Evolutionary conservation across 805 yeast genomes (phyloP), one percentile per base, ranked within the genome.

Genomic region (Lachancea sp.): DNA sequence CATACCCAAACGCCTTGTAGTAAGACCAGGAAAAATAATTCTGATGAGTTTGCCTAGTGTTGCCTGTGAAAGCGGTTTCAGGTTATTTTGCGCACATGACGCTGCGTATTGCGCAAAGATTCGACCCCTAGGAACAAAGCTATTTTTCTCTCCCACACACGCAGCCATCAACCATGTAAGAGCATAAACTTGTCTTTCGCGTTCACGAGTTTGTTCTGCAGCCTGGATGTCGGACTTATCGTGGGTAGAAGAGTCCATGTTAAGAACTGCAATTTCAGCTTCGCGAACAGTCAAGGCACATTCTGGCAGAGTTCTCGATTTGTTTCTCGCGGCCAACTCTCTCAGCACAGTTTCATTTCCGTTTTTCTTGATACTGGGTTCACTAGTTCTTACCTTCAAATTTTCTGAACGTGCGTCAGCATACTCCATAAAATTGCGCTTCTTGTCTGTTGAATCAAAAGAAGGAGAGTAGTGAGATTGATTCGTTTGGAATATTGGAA

Each of bases 1-100:
- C 61, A 81, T 78, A 1, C 96, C 96, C 43, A 88, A 68, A 44
- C 96, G 72, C 51, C 95, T 74, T 0, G 93, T 84, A 26, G 80
- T 78, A 49, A 86, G 68, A 44, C 70, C 69, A 0, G 95, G 93
- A 54, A 75, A 83, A 3, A 78, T 63, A 3, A 81, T 68, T 47
- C 81, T 71, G 16, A 85, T 86, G 36, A 83, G 66, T 56, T 82
- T 85, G 3, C 95, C 95, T 56, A 87, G 77, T 2, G 85, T 78
- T 1, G 95, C 91, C 25, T 87, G 89, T 31, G 82, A 77, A 45
- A 85, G 65, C 1, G 95, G 72, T 44, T 75, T 74, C 34, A 84
- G 56, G 6, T 70, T 71, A 55, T 71, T 67, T 26, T 73, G 75
- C 8, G 77, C 74, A 58, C 88, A 82, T 2, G 75, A 50, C 2